These are phyloP conservation scores for Phytophthora syringae DNA, from an alignment of 352 stramenopile genomes.

Conservation along the genomic window DNA sequence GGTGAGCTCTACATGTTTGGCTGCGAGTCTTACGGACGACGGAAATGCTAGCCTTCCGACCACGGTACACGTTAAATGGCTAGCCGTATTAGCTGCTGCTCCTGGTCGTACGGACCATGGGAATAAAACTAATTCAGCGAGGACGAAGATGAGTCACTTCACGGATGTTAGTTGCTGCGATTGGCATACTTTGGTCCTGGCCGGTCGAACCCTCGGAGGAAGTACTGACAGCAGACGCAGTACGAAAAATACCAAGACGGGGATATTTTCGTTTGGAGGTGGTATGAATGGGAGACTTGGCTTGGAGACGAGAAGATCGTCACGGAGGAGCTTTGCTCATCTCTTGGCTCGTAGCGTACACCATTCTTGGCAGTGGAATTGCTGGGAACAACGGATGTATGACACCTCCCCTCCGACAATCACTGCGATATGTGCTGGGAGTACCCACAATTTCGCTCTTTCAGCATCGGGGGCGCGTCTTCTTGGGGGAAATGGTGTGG, in stretches of 20 bases:
- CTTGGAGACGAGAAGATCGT: slow-evolving; percentile 61
- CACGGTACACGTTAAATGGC: slow-evolving; percentile 50
- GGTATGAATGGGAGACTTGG: slow-evolving; percentile 73
- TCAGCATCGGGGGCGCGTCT: slow-evolving; percentile 61
- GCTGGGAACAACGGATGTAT: slow-evolving; percentile 28
- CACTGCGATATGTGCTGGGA: slow-evolving; percentile 48
- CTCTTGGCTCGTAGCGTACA: slow-evolving; percentile 33
- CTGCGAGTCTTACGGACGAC: slow-evolving; percentile 58
- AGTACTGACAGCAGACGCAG: slow-evolving; percentile 7
- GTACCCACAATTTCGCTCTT: slow-evolving; percentile 57
- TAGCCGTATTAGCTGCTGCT: slow-evolving; percentile 26
- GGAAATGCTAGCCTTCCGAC: slow-evolving; percentile 29
- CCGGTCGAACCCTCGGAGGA: not conserved
- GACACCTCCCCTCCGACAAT: slow-evolving; percentile 48
- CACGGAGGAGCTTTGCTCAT: slow-evolving; percentile 48
- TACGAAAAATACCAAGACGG: slow-evolving; percentile 29
- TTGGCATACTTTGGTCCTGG: slow-evolving; percentile 63
- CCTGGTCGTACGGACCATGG: slow-evolving; percentile 2
- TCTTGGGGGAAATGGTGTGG: slow-evolving; percentile 67
- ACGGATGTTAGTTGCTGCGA: slow-evolving; percentile 72
- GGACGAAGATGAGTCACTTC: slow-evolving; percentile 52
- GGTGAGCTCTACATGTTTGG: slow-evolving; percentile 77
- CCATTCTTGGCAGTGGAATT: slow-evolving; percentile 13
- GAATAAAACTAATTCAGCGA: slow-evolving; percentile 16
- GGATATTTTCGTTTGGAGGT: slow-evolving; percentile 72